These are phyloP conservation scores for Alternaria conjuncta DNA, from an alignment of 2,329 filamentous ascomycete genomes.

Conservation along the genomic window DNA sequence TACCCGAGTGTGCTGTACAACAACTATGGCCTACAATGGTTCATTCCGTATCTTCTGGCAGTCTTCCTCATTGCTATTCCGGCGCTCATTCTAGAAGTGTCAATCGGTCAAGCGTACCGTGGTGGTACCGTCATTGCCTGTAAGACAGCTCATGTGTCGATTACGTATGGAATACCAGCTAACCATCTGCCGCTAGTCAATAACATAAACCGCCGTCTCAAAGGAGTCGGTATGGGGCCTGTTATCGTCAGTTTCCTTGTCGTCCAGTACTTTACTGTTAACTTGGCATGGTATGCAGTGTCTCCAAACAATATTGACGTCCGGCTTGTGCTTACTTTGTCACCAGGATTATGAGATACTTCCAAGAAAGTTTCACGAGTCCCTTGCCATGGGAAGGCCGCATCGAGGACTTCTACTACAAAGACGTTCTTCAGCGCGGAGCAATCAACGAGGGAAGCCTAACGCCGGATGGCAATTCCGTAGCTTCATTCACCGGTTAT, in stretches of 20 bases:
- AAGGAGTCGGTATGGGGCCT: slow-evolving; percentile 61
- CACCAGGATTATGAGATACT: slow-evolving; percentile 62
- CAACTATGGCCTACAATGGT: slow-evolving; percentile 67
- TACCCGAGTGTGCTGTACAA: slow-evolving; percentile 67
- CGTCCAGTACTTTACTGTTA: slow-evolving; percentile 64
- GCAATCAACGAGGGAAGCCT: slow-evolving; percentile 48
- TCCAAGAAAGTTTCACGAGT: slow-evolving; percentile 61
- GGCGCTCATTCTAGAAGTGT: slow-evolving; percentile 62
- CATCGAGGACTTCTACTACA: slow-evolving; percentile 60
- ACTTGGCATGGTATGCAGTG: slow-evolving; percentile 54
- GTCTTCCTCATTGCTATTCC: slow-evolving; percentile 64
- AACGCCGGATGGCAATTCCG: slow-evolving; percentile 46
- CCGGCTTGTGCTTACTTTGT: background rate
- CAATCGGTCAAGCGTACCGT: slow-evolving; percentile 61
- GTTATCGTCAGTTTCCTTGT: slow-evolving; percentile 60
- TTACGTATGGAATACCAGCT: background rate
- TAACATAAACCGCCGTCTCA: slow-evolving; percentile 60
- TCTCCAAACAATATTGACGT: background rate
- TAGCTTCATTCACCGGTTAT: slow-evolving; percentile 57
- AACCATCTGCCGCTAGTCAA: slow-evolving; percentile 28
- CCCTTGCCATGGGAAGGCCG: slow-evolving; percentile 62
- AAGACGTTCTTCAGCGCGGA: slow-evolving; percentile 58
- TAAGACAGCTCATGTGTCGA: background rate
- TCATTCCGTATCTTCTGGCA: slow-evolving; percentile 63
- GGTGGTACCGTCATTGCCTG: slow-evolving; percentile 62